These are phyloP conservation scores for Irpex sp. DNA, from an alignment of 1,284 basidiomycete genomes.

Conservation along the genomic window DNA sequence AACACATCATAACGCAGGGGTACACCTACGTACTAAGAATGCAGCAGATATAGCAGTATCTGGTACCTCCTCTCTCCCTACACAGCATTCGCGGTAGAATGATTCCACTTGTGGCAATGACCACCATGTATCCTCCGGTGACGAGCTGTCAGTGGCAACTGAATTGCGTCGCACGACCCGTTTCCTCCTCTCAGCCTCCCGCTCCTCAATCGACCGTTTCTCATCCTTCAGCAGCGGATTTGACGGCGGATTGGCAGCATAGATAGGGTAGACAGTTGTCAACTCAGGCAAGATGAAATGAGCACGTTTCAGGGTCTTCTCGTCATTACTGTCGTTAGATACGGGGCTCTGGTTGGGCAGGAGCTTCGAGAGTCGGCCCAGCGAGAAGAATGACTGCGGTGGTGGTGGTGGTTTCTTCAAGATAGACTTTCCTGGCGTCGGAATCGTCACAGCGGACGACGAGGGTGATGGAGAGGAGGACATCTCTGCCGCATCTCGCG, in stretches of 20 bases:
- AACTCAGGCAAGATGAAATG: conserved; percentile 84
- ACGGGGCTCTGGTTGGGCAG: conserved; percentile 44
- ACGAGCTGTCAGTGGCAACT: conserved; percentile 23
- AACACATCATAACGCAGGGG: not conserved
- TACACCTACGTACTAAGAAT: conserved; percentile 17
- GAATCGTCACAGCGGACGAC: conserved; percentile 73
- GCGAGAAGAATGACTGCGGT: conserved; percentile 66
- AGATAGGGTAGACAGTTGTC: conserved; percentile 84
- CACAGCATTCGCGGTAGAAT: conserved; percentile 80
- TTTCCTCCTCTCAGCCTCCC: conserved; percentile 58
- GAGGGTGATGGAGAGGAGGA: conserved; percentile 49
- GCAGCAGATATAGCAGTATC: conserved; percentile 58
- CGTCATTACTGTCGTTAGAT: conserved; percentile 30
- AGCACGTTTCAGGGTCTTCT: conserved; percentile 71
- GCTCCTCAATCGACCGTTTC: conserved; percentile 66
- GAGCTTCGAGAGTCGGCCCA: conserved; percentile 59
- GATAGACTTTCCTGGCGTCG: conserved; percentile 73
- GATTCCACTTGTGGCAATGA: conserved; percentile 74
- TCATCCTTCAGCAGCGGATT: conserved; percentile 72
- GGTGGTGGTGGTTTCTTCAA: conserved; percentile 72
- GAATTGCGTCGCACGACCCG: conserved; percentile 58
- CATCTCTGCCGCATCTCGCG: conserved; percentile 29
- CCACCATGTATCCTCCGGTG: conserved; percentile 66
- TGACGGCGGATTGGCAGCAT: conserved; percentile 74
- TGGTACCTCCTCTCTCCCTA: conserved; percentile 69